A percentile compares a stretch with the other conserved stretches of the same genome.
Conservation (phyloP, 495 filamentous ascomycete genomes). For the Trichoderma parareesei region DNA sequence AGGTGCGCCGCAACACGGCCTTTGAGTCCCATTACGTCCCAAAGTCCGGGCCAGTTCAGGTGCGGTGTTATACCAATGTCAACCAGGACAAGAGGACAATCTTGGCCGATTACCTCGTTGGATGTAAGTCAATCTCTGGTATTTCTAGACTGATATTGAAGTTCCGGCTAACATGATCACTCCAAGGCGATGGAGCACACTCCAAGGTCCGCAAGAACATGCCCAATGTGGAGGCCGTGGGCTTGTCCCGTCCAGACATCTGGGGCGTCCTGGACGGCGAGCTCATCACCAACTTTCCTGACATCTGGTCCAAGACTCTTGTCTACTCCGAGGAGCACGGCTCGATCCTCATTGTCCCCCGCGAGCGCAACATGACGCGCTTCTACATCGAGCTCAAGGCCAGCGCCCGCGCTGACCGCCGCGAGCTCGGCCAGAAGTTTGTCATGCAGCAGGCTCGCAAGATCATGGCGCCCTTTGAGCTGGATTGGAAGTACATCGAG, state of each 20-base stretch:
- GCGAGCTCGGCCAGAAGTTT: conserved; percentile 47
- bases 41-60: conserved; percentile 31
- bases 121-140: conserved; percentile 29
- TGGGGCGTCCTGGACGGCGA: conserved; percentile 66
- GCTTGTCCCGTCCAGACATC: conserved; percentile 53
- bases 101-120: conserved; percentile 43
- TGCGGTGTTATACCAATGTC: conserved; percentile 32
- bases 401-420: conserved; percentile 38
- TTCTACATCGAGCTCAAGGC: conserved; percentile 61
- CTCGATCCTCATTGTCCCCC: conserved; percentile 59
- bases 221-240: conserved; percentile 47
- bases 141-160: neutral
- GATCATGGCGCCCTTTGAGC: conserved; percentile 53
- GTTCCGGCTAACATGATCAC: conserved; percentile 16
- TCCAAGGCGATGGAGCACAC: conserved; percentile 40
- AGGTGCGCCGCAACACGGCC: conserved; percentile 46
- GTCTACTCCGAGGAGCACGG: conserved; percentile 52
- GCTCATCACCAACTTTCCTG: conserved; percentile 58
- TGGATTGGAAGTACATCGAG: conserved; percentile 54
- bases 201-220: conserved; percentile 48
- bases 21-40: conserved; percentile 46
- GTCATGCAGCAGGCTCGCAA: conserved; percentile 56
- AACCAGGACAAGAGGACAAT: conserved; percentile 34
- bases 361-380: conserved; percentile 58
- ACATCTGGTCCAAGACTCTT: conserved; percentile 60